Evolutionary conservation across 2,329 filamentous ascomycete genomes (phyloP).

Genomic region (Ophiosphaerella korrae): DNA sequence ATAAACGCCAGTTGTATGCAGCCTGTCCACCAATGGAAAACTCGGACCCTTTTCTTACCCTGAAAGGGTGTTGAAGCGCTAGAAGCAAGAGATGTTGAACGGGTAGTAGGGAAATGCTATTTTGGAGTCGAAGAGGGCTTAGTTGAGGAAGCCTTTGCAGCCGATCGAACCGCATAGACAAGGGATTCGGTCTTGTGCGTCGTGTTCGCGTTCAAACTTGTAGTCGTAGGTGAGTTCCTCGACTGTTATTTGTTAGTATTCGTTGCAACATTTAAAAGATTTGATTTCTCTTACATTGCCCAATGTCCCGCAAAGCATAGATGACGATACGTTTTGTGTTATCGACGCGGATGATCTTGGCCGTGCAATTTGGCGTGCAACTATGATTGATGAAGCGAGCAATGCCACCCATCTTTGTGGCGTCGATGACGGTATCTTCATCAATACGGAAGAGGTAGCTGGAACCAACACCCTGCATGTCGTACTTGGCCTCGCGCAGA

Average conservation of each 20-base stretch:
- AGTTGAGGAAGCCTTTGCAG: conserved; percentile 99
- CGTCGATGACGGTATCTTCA: conserved; percentile 95
- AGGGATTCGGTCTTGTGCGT: conserved; percentile 91
- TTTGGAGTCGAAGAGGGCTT: conserved; percentile 37
- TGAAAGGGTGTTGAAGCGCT: conserved; percentile 5
- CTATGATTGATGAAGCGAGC: conserved; percentile 98
- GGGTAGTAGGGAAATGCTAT: neutral
- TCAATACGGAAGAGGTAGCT: conserved; percentile 98
- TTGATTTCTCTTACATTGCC: conserved; percentile 72
- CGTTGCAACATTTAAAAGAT: neutral
- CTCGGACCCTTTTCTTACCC: neutral
- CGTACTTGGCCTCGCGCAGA: conserved; percentile 86
- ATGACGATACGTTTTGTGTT: conserved; percentile 98
- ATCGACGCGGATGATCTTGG: conserved; percentile 99
- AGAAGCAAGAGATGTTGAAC: conserved; percentile 1
- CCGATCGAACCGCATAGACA: conserved; percentile 95
- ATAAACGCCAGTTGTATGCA: conserved; percentile 13
- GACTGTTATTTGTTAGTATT: conserved; percentile 62
- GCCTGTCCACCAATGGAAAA: neutral
- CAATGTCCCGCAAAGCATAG: conserved; percentile 94
- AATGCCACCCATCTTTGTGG: conserved; percentile 97
- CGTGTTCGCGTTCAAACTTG: conserved; percentile 98
- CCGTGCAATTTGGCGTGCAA: conserved; percentile 97
- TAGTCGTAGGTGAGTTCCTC: conserved; percentile 99
- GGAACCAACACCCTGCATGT: conserved; percentile 95